Evolutionary conservation across 257 asterid genomes (phyloP).

Genomic region (Salvia hispanica): DNA sequence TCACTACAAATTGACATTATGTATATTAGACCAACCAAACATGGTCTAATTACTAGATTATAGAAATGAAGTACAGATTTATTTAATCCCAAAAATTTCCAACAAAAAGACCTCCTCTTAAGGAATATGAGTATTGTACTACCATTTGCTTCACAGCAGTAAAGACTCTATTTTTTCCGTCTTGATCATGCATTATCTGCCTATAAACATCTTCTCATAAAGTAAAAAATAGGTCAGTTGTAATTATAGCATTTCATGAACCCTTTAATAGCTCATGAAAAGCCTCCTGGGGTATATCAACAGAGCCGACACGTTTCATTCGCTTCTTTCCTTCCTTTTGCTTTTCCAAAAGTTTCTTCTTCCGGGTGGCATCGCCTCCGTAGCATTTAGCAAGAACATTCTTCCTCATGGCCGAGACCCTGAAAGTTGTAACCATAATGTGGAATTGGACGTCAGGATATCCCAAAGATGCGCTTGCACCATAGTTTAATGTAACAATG

Average conservation of each 20-base stretch:
- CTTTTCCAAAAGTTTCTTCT: constrained; percentile 86
- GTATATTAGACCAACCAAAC: not conserved
- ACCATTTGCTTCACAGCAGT: not conserved
- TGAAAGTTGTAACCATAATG: constrained; percentile 28
- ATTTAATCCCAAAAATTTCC: not conserved
- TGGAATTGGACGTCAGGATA: not conserved
- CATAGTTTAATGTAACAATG: too few species aligned
- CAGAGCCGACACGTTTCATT: constrained; percentile 96
- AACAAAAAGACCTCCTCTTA: not conserved
- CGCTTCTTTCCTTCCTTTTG: constrained; percentile 99
- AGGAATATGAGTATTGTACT: not conserved
- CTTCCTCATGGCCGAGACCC: constrained; percentile 94
- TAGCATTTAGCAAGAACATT: constrained; percentile 95
- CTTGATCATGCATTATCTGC: constrained; percentile 21
- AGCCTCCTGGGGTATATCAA: constrained; percentile 98
- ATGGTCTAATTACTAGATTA: not conserved
- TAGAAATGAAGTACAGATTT: not conserved
- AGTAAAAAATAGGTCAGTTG: not conserved
- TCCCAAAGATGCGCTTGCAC: not conserved
- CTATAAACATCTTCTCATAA: constrained; percentile 18
- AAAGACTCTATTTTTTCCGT: constrained; percentile 1
- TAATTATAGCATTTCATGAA: constrained; percentile 45
- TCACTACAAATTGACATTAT: not conserved
- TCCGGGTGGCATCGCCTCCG: constrained; percentile 87
- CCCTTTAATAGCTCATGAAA: constrained; percentile 81